Evolutionary conservation across 768 basidiomycete species (phyloP), one percentile per base, ranked within the genome.

Genomic region (Boletus sp.): DNA sequence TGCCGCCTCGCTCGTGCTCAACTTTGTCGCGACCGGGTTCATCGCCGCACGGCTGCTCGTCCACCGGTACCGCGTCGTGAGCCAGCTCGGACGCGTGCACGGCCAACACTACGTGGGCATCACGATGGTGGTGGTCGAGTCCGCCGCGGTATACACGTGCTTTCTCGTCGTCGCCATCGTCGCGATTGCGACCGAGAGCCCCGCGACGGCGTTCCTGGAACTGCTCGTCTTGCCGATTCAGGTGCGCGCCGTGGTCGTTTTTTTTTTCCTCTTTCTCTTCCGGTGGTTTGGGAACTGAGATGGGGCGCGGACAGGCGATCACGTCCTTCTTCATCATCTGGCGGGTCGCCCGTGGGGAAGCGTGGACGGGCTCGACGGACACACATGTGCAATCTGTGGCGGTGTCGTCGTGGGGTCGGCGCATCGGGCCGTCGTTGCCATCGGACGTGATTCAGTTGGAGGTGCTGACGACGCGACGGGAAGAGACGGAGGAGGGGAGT

Each of bases 101-200:
- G 75, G 67, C 4, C 62, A 40, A 15, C 66, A 74, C 35, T 79
- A 77, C 58, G 54, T 72, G 25, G 74, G 73, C 7, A 54, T 77
- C 37, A 63, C 63, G 1, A 62, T 74, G 1, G 72, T 78, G 30
- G 50, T 79, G 27, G 57, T 80, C 47, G 77, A 80, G 56, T 75
- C 73, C 4, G 79, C 79, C 0, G 73, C 77, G 3, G 61, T 79
- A 6, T 79, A 78, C 53, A 75, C 76, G 2, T 59, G 72, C 38
- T 72, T 72, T 54, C 70, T 76, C 7, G 23, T 78, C 19, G 52
- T 74, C 7, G 74, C 79, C 58, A 71, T 79, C 44, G 61, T 77
- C 21, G 67, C 74, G 0, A 79, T 77, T 56, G 72, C 74, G 3
- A 35, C 71, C 23, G 65, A 68, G 51, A 68, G 76, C 53, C 75